These are phyloP conservation scores for Lepidium sativum DNA, from an alignment of 345 rosid species.

Conservation along the genomic window DNA sequence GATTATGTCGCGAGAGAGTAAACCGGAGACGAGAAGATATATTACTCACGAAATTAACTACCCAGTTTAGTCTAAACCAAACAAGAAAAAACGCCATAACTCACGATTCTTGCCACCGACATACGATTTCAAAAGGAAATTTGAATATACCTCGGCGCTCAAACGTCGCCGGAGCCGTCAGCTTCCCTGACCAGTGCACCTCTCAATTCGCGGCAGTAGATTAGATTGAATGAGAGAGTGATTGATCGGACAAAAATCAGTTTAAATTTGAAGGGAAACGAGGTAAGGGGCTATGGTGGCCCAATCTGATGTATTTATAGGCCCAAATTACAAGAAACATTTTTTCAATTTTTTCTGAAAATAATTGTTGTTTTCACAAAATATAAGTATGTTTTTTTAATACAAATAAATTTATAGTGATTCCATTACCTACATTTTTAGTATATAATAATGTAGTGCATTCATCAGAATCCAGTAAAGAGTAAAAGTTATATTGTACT, in stretches of 20 bases:
- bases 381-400: not conserved
- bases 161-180: conserved; percentile 15
- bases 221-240: not conserved
- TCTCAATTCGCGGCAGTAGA: not conserved
- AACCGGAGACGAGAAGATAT: not conserved
- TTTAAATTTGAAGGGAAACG: not conserved
- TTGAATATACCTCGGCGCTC: conserved; percentile 2
- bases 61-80: not conserved
- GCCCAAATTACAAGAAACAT: not conserved
- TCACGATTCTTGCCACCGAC: not conserved
- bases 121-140: not conserved
- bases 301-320: not conserved
- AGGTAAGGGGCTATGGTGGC: not conserved
- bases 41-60: not conserved
- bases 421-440: not conserved
- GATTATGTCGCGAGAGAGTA: not conserved
- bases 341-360: not conserved
- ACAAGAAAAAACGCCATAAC: not conserved
- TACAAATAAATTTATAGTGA: not conserved
- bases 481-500: too few relatives aligned
- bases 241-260: not conserved
- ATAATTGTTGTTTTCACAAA: not conserved
- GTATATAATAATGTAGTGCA: not conserved
- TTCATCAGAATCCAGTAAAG: not conserved
- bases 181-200: conserved; percentile 15